phyloP scores from a whole-genome alignment of 768 basidiomycete genomes.

The Lactarius hatsudake region DNA sequence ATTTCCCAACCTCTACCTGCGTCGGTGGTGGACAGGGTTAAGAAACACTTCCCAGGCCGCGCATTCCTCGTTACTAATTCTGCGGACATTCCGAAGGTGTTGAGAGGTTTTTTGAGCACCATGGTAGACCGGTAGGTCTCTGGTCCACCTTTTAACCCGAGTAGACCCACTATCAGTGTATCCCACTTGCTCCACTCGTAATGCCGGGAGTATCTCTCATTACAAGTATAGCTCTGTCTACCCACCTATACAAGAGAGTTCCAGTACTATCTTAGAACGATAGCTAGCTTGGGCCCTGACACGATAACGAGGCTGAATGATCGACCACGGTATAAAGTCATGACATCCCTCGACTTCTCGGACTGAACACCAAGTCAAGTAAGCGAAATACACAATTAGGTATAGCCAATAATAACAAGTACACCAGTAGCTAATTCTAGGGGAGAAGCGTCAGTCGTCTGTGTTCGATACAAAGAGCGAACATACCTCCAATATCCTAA shows the following conservation, averaged over 20 bases:
- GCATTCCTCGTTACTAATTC: constrained; percentile 60
- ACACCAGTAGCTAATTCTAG: constrained; percentile 20
- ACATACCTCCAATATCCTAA: constrained; percentile 82
- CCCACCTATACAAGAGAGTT: no score
- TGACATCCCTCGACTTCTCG: neutral
- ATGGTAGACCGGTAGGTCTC: constrained; percentile 31
- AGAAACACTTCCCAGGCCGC: constrained; percentile 55
- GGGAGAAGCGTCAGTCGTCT: neutral
- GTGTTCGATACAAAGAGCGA: neutral
- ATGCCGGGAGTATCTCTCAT: neutral
- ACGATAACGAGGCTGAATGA: neutral
- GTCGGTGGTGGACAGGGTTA: constrained; percentile 44
- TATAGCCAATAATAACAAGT: constrained; percentile 15
- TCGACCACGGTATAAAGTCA: neutral
- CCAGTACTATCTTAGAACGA: no score
- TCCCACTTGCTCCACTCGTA: neutral
- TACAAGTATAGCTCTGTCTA: no score
- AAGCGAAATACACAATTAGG: constrained; percentile 16
- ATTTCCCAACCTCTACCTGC: no score
- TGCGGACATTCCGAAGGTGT: constrained; percentile 59
- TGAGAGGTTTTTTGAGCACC: constrained; percentile 54
- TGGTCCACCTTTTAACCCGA: neutral
- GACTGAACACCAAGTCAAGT: neutral
- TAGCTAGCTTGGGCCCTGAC: neutral
- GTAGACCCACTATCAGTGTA: neutral